Conservation (phyloP, 768 basidiomycete genomes). For the Xerocomellus dryophilus region DNA sequence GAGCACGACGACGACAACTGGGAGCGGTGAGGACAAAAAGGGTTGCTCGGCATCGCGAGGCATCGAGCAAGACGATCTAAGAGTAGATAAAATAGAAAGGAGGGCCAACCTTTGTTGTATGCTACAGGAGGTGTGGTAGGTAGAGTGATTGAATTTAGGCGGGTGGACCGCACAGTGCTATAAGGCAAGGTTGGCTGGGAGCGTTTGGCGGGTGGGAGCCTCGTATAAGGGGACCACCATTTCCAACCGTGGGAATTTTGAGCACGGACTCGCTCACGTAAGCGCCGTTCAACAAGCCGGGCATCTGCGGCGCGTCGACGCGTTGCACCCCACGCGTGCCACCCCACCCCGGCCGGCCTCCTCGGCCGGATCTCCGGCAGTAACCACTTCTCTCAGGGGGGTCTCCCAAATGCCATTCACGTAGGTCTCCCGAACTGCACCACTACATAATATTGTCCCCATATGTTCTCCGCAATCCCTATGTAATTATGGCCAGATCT, state of each 20-base stretch:
- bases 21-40: constrained; percentile 7
- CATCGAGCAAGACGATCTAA: constrained; percentile 26
- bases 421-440: too few species aligned
- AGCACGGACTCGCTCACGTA: constrained; percentile 37
- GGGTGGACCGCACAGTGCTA: constrained; percentile 35
- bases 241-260: constrained; percentile 34
- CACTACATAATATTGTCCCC: constrained; percentile 14
- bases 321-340: background rate
- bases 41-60: constrained; percentile 12
- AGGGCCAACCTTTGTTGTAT: constrained; percentile 30
- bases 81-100: constrained; percentile 20
- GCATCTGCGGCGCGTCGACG: constrained; percentile 24
- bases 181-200: constrained; percentile 38
- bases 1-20: constrained; percentile 28
- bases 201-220: constrained; percentile 38
- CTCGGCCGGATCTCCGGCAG: constrained; percentile 15
- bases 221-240: constrained; percentile 35
- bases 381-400: constrained; percentile 14
- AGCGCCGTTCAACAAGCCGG: constrained; percentile 34
- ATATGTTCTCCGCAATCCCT: background rate
- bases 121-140: constrained; percentile 24
- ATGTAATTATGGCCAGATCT: constrained; percentile 18
- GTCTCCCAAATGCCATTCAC: constrained; percentile 3
- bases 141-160: constrained; percentile 32
- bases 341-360: constrained; percentile 18